phyloP scores from a whole-genome alignment of 2,329 filamentous ascomycete genomes.

The Talaromyces albobiverticillius region DNA sequence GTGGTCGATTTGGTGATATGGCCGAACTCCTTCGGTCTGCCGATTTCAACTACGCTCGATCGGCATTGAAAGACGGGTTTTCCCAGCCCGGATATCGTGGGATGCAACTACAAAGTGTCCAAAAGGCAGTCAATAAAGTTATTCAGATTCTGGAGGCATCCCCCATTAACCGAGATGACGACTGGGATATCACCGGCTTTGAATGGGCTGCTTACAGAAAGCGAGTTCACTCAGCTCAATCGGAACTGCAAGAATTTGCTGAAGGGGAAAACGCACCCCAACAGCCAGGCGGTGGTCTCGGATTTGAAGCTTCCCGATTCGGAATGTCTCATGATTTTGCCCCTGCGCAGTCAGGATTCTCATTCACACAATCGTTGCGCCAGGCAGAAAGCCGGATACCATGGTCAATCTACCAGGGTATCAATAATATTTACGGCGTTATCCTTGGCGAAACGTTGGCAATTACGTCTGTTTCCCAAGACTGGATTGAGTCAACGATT shows the following conservation, averaged over 20 bases:
- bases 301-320: slow-evolving; percentile 49
- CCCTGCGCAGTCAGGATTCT: slow-evolving; percentile 41
- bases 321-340: slow-evolving; percentile 39
- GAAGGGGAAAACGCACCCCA: slow-evolving; percentile 64
- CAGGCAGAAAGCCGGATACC: slow-evolving; percentile 84
- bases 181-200: slow-evolving; percentile 79
- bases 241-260: slow-evolving; percentile 72
- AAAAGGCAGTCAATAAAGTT: slow-evolving; percentile 67
- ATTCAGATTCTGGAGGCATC: slow-evolving; percentile 69
- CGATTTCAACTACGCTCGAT: slow-evolving; percentile 73
- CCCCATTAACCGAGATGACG: slow-evolving; percentile 59
- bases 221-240: slow-evolving; percentile 65
- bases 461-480: slow-evolving; percentile 73
- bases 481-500: slow-evolving; percentile 88
- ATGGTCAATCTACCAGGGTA: slow-evolving; percentile 83
- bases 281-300: slow-evolving; percentile 36
- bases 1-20: slow-evolving; percentile 68
- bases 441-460: slow-evolving; percentile 72
- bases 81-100: slow-evolving; percentile 69
- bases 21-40: slow-evolving; percentile 68
- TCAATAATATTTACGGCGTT: slow-evolving; percentile 77
- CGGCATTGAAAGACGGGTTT: slow-evolving; percentile 59
- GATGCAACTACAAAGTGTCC: slow-evolving; percentile 72
- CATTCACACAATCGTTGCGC: slow-evolving; percentile 63
- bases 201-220: slow-evolving; percentile 85